phyloP scores from a whole-genome alignment of 2,329 filamentous ascomycete species.

The Fusarium goolgardi region DNA sequence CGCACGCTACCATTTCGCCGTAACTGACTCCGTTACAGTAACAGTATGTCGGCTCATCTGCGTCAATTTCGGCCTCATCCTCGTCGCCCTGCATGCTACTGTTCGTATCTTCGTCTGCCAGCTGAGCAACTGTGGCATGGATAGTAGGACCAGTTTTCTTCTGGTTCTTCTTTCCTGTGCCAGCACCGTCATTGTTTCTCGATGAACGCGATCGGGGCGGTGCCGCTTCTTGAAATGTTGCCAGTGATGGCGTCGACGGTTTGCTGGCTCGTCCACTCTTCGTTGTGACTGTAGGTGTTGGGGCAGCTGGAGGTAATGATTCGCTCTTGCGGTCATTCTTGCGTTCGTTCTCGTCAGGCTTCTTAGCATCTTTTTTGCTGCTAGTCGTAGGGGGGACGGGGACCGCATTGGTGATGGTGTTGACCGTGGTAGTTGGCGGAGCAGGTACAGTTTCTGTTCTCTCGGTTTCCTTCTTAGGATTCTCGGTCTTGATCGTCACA shows the following conservation, averaged over 20 bases:
- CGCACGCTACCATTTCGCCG: constrained; percentile 86
- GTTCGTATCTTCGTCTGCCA: constrained; percentile 57
- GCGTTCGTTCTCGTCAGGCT: constrained; percentile 52
- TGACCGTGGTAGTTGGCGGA: constrained; percentile 44
- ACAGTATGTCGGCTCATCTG: constrained; percentile 80
- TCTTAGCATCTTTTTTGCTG: constrained; percentile 60
- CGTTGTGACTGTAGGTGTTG: constrained; percentile 64
- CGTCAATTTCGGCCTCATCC: constrained; percentile 70
- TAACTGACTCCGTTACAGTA: constrained; percentile 85
- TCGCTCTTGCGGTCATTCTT: constrained; percentile 54
- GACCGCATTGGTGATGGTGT: not conserved
- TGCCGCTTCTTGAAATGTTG: constrained; percentile 68
- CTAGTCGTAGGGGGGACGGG: constrained; percentile 16
- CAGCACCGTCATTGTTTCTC: constrained; percentile 56
- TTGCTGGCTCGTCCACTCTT: constrained; percentile 76
- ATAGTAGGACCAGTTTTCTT: constrained; percentile 65
- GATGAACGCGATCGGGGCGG: constrained; percentile 67
- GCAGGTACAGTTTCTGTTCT: constrained; percentile 44
- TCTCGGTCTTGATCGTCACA: constrained; percentile 50
- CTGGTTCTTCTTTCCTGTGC: constrained; percentile 67
- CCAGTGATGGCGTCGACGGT: constrained; percentile 71
- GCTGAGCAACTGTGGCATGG: constrained; percentile 51
- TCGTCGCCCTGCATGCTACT: constrained; percentile 56
- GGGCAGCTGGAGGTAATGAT: constrained; percentile 59
- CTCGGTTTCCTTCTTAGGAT: constrained; percentile 52